Evolutionary conservation across 2,329 filamentous ascomycete genomes (phyloP).

Genomic region (Fonsecaea erecta): DNA sequence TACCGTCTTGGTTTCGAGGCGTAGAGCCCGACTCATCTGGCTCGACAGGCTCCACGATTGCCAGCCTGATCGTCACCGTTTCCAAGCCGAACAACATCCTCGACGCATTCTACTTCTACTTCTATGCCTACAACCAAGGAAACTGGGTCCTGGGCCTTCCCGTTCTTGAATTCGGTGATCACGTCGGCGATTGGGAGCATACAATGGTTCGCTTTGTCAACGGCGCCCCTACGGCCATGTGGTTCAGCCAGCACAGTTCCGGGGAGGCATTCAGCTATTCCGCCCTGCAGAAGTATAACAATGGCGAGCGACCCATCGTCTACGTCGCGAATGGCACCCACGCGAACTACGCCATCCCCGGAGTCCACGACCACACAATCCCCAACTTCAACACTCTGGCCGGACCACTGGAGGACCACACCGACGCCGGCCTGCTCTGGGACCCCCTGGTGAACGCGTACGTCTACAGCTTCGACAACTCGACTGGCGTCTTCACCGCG

Average conservation of each 20-base stretch:
- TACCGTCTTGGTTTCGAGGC: constrained; percentile 58
- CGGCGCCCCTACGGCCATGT: constrained; percentile 60
- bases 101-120: constrained; percentile 69
- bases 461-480: constrained; percentile 58
- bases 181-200: constrained; percentile 65
- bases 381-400: constrained; percentile 62
- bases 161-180: constrained; percentile 59
- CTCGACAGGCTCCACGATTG: constrained; percentile 53
- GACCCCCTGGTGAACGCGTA: constrained; percentile 63
- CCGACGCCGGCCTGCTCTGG: constrained; percentile 62
- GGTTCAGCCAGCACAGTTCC: constrained; percentile 66
- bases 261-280: constrained; percentile 67
- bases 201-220: constrained; percentile 62
- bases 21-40: constrained; percentile 58
- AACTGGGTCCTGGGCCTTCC: constrained; percentile 47
- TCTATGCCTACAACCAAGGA: constrained; percentile 55
- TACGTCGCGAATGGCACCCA: constrained; percentile 67
- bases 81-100: constrained; percentile 59
- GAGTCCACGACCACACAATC: constrained; percentile 65
- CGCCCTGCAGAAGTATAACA: constrained; percentile 52
- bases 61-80: constrained; percentile 61
- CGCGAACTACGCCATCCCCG: constrained; percentile 66
- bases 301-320: constrained; percentile 58
- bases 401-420: constrained; percentile 58
- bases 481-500: constrained; percentile 51